phyloP scores from a whole-genome alignment of 768 basidiomycete genomes.

The Suillus clintonianus region DNA sequence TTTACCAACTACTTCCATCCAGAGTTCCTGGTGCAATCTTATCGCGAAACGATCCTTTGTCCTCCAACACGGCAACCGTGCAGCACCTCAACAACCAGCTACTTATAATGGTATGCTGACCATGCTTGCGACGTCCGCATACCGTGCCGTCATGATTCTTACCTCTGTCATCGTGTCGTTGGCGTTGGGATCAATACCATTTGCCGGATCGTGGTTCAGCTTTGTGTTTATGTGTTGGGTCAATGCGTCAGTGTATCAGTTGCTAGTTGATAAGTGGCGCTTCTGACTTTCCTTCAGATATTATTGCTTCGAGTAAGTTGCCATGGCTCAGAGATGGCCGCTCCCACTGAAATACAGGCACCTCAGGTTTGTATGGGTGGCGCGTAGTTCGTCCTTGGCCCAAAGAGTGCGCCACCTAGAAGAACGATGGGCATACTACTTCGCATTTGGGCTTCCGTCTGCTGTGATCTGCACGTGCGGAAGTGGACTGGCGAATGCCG shows the following conservation, averaged over 20 bases:
- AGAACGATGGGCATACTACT: conserved; percentile 88
- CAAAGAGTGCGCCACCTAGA: conserved; percentile 73
- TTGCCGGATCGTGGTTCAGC: conserved; percentile 57
- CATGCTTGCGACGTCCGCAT: conserved; percentile 77
- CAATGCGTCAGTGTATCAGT: conserved; percentile 67
- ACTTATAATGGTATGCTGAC: conserved; percentile 73
- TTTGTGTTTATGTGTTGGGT: conserved; percentile 85
- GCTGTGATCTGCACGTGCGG: conserved; percentile 74
- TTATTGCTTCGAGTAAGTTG: conserved; percentile 81
- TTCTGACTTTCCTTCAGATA: conserved; percentile 50
- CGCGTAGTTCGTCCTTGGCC: conserved; percentile 69
- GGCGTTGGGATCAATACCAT: conserved; percentile 62
- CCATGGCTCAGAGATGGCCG: conserved; percentile 4
- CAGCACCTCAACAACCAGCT: conserved; percentile 51
- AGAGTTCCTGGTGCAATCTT: conserved; percentile 78
- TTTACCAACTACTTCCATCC: conserved; percentile 8
- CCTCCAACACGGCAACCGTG: conserved; percentile 67
- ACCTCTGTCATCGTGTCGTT: conserved; percentile 75
- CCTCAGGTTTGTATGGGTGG: conserved; percentile 74
- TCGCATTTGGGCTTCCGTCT: conserved; percentile 82
- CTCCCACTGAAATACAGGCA: conserved; percentile 17
- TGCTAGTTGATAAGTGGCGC: not conserved
- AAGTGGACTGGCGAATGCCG: conserved; percentile 76
- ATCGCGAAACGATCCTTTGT: conserved; percentile 76
- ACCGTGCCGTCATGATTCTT: conserved; percentile 78